These are phyloP conservation scores for Saprolegnia diclina DNA, from an alignment of 352 stramenopile genomes.

Conservation along the genomic window DNA sequence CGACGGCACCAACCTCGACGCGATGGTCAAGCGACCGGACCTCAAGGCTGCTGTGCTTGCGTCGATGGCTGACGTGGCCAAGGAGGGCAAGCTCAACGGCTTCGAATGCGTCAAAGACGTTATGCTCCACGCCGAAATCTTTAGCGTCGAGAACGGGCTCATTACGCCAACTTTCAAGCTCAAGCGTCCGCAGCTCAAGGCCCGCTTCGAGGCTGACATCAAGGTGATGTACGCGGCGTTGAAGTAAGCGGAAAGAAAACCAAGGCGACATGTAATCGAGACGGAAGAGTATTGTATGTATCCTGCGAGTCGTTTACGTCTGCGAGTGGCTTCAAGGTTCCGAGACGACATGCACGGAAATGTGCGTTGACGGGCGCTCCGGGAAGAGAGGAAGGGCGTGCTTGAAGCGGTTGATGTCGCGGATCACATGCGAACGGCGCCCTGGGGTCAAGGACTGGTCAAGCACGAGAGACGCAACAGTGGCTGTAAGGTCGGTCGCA, in stretches of 20 bases:
- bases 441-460: conserved; percentile 23
- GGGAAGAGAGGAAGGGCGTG: conserved; percentile 60
- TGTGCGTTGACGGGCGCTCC: conserved; percentile 32
- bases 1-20: conserved; percentile 32
- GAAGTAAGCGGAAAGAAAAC: conserved; percentile 25
- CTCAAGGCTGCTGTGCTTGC: conserved; percentile 62
- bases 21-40: conserved; percentile 41
- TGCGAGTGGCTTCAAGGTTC: not conserved
- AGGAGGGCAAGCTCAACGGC: conserved; percentile 68
- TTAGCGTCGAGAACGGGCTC: conserved; percentile 91
- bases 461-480: conserved; percentile 36
- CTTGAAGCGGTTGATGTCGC: conserved; percentile 55
- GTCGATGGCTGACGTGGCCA: conserved; percentile 59
- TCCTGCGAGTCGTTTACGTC: not conserved
- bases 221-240: conserved; percentile 54
- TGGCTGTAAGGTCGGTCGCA: conserved; percentile 24
- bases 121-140: conserved; percentile 86
- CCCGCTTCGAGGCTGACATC: conserved; percentile 59
- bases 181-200: conserved; percentile 72
- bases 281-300: no score
- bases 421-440: conserved; percentile 31
- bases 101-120: conserved; percentile 92
- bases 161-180: conserved; percentile 97
- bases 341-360: not conserved
- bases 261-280: not conserved